Evolutionary conservation across 2,329 filamentous ascomycete genomes (phyloP).

Genomic region (Diaporthe velutina): DNA sequence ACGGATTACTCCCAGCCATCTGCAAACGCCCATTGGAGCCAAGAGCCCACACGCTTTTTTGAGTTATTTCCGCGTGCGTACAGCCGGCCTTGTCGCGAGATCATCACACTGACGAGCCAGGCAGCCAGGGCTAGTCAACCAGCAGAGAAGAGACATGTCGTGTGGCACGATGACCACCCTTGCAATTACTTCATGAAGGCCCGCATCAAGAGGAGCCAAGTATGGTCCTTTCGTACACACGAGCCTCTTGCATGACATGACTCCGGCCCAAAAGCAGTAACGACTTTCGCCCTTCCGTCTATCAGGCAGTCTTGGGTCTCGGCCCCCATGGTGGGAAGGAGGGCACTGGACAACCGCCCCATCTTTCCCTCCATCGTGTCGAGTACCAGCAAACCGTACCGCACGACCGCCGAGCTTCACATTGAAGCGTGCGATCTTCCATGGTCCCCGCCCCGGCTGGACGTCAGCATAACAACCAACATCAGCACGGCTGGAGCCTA

Average conservation of each 20-base stretch:
- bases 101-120: not conserved
- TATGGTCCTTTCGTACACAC: conserved; percentile 21
- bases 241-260: conserved; percentile 3
- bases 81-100: conserved; percentile 5
- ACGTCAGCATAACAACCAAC: not conserved
- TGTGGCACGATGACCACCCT: conserved; percentile 18
- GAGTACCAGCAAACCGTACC: conserved; percentile 8
- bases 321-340: not conserved
- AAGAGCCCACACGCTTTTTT: not conserved
- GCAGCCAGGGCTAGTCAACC: not conserved
- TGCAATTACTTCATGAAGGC: conserved; percentile 13
- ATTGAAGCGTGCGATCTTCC: not conserved
- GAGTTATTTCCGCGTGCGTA: conserved; percentile 23
- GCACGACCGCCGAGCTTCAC: not conserved
- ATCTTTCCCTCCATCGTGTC: not conserved
- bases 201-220: conserved; percentile 5
- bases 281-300: not conserved
- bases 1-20: not conserved
- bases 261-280: conserved; percentile 10
- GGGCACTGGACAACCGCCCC: not conserved
- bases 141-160: not conserved
- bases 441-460: not conserved
- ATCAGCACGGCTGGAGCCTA: conserved; percentile 19
- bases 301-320: not conserved
- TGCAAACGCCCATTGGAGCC: not conserved